Base-by-base conservation (phyloP, 2,329 filamentous ascomycete genomes). In the Bipolaris victoriae region DNA sequence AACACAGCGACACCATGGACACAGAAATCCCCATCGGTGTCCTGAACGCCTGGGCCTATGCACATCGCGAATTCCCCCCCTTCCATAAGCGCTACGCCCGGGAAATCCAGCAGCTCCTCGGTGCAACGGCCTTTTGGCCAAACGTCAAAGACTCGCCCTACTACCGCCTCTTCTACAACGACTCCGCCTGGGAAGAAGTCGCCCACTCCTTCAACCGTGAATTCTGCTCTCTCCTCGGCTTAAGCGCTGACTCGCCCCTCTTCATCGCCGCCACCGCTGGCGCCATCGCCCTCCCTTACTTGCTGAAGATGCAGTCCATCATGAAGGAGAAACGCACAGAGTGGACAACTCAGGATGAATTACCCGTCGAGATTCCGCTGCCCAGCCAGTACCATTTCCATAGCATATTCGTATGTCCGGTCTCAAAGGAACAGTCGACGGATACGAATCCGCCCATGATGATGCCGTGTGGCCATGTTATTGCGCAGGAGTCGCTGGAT, bases 401-500 rank as follows among this genome's bases (percentile, higher is more conserved):
- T 76, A 90, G 90, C 54, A 97, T 99, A 72, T 99, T 99, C 73
- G 95, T 99, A 40, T 99, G 95, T 72, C 95, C 95, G 0, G 95
- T 99, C 5, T 93, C 90, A 69, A 98, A 98, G 76, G 95, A 97
- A 73, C 95, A 99, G 77, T 92, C 90, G 0, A 99, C 94, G 0
- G 92, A 96, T 70, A 80, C 84, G 22, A 99, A 99, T 75, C 95
- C 95, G 10, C 92, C 95, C 1, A 96, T 98, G 90, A 95, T 97
- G 86, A 88, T 99, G 72, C 90, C 91, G 0, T 99, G 95, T 72
- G 94, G 95, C 5, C 95, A 99, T 78, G 94, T 97, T 50, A 88
- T 99, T 58, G 93, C 92, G 16, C 85, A 88, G 63, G 93, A 97
- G 70, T 92, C 89, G 33, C 79, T 99, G 49, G 86, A 90, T 58